phyloP scores from a whole-genome alignment of 2,329 filamentous ascomycete genomes.

The Phialocephala subalpina region DNA sequence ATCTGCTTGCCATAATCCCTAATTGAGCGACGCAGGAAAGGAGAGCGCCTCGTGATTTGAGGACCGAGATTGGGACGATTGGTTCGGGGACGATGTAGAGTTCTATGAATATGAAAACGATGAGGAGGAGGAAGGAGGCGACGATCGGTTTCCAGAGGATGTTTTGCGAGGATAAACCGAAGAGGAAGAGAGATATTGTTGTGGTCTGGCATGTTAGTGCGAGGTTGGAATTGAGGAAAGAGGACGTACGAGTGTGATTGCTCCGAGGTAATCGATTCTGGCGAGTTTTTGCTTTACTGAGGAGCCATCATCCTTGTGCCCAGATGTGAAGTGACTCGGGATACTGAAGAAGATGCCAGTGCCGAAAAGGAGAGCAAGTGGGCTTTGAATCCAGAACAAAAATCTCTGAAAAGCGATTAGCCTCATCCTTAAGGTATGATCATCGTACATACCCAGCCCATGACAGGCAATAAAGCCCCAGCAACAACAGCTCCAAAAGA shows the following conservation, averaged over 20 bases:
- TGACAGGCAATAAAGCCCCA: slow-evolving; percentile 66
- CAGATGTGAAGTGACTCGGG: slow-evolving; percentile 54
- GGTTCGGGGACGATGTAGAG: slow-evolving; percentile 70
- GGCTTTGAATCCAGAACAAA: slow-evolving; percentile 77
- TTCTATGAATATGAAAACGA: slow-evolving; percentile 70
- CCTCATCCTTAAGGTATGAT: neutral
- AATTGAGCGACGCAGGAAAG: slow-evolving; percentile 79
- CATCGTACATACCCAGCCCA: slow-evolving; percentile 71
- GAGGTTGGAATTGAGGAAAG: neutral
- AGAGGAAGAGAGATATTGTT: slow-evolving; percentile 76
- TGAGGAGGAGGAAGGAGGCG: slow-evolving; percentile 59
- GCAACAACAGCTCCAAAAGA: slow-evolving; percentile 76
- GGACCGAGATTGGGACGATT: slow-evolving; percentile 75
- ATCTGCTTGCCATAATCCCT: slow-evolving; percentile 82
- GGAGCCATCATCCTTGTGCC: slow-evolving; percentile 45
- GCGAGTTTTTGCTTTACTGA: slow-evolving; percentile 62
- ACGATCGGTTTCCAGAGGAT: slow-evolving; percentile 67
- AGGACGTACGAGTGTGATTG: slow-evolving; percentile 64
- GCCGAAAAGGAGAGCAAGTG: slow-evolving; percentile 67
- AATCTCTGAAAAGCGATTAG: slow-evolving; percentile 60
- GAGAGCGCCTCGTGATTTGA: slow-evolving; percentile 74
- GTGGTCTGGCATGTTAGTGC: slow-evolving; percentile 54
- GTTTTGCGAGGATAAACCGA: slow-evolving; percentile 69
- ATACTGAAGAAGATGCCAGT: slow-evolving; percentile 70
- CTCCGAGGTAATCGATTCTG: slow-evolving; percentile 78